Base-by-base conservation (phyloP, 768 basidiomycete genomes). In the Panaeolus cyanescens region DNA sequence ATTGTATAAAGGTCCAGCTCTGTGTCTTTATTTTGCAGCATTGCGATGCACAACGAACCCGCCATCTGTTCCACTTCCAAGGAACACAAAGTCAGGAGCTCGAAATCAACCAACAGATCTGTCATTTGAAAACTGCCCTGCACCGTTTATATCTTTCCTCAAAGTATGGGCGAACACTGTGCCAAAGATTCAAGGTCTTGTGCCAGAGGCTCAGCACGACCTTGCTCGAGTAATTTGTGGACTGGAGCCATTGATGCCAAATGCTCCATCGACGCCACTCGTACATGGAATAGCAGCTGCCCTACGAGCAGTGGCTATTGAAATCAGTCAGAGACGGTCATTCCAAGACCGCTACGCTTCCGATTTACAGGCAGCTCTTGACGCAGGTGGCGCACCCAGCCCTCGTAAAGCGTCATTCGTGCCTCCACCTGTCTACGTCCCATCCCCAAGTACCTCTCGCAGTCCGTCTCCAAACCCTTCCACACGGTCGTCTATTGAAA, bases 11-110 rank as follows among this genome's bases (percentile, higher is more conserved):
- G 92, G 92, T 0, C 93, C 93, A 13, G 91, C 93, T 0, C 77
- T 95, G 13, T 92, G 90, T 62, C 80, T 95, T 0, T 95, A 91
- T 74, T 95, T 93, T 72, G 91, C 91, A 0, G 92, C 93, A 0
- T 77, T 95, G 5, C 80, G 91, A 25, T 89, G 84, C 31, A 89
- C 85, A 0, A 92, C 91, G 12, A 74, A 82, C 32, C 92, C 93
- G 1, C 91, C 93, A 0, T 90, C 90, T 0, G 92, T 95, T 0
- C 90, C 93, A 1, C 81, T 93, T 3, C 93, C 93, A 1, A 83
- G 87, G 25, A 69, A 68, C 5, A 69, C 77, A 5, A 89, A 85
- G 67, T 72, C 68, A 70, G 65, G 67, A 1, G 74, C 81, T 10
- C 25, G 45, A 13, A 28, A 15, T 50, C 45, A 50, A 50, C 84